A percentile compares a stretch with the other conserved stretches of the same genome.
Evolutionary conservation across 2,329 filamentous ascomycete species (phyloP).

Genomic region (Monosporascus sp.): DNA sequence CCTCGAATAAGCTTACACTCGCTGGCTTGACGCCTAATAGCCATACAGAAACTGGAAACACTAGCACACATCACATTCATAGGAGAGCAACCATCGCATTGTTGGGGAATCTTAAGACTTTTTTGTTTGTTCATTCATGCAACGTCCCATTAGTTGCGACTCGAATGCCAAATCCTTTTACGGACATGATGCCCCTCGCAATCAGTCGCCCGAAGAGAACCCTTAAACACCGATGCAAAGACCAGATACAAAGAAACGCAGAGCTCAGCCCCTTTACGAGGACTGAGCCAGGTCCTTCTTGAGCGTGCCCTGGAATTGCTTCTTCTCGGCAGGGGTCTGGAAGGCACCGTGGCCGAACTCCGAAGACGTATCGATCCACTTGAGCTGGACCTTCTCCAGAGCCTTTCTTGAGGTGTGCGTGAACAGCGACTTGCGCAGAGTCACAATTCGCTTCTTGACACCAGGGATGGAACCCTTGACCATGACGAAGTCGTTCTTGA

Average conservation of each 20-base stretch:
- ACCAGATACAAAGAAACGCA: constrained; percentile 39
- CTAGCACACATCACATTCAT: too few species aligned
- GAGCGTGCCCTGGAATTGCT: constrained; percentile 93
- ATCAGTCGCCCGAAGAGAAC: constrained; percentile 33
- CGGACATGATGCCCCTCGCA: constrained; percentile 24
- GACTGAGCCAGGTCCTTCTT: constrained; percentile 81
- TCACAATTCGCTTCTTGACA: constrained; percentile 99
- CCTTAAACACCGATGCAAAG: constrained; percentile 52
- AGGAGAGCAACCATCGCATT: background rate
- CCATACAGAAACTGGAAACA: too few species aligned
- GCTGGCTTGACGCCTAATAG: too few species aligned
- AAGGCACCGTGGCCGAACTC: constrained; percentile 99
- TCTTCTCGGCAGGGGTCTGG: constrained; percentile 98
- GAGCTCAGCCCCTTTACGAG: constrained; percentile 27
- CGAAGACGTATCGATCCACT: constrained; percentile 99
- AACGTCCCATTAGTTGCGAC: constrained; percentile 29
- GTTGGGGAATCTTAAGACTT: constrained; percentile 16
- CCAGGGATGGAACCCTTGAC: constrained; percentile 97
- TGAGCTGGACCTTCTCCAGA: constrained; percentile 98
- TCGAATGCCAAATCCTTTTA: constrained; percentile 25
- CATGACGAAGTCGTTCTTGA: constrained; percentile 98
- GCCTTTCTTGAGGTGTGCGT: constrained; percentile 91
- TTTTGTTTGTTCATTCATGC: constrained; percentile 24
- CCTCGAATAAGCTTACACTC: too few species aligned
- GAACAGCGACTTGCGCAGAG: constrained; percentile 98